Conservation (phyloP, 257 asterid species). For the Schizonepeta tenuifolia region DNA sequence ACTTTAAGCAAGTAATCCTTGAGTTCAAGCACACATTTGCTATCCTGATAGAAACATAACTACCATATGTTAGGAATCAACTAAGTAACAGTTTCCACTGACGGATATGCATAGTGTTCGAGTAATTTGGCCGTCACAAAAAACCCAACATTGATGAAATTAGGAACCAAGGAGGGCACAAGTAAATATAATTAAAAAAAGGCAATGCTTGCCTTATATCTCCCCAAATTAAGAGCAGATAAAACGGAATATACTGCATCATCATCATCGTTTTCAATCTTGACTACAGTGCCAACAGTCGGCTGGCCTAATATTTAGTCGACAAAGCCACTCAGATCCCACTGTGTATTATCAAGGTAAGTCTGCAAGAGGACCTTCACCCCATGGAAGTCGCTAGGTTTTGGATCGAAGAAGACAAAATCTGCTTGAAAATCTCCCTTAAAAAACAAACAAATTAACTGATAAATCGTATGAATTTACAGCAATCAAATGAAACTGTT, state of each 20-base stretch:
- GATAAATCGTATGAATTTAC: background rate
- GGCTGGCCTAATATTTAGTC: constrained; percentile 86
- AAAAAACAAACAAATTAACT: constrained; percentile 30
- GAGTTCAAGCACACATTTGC: constrained; percentile 55
- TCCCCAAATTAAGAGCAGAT: constrained; percentile 74
- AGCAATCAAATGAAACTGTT: constrained; percentile 4
- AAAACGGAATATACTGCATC: constrained; percentile 75
- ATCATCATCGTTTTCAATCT: constrained; percentile 82
- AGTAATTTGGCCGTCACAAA: constrained; percentile 12
- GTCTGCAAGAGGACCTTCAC: constrained; percentile 76
- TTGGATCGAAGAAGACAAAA: constrained; percentile 92
- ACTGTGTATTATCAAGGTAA: constrained; percentile 69
- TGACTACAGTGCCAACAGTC: constrained; percentile 85
- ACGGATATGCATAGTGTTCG: background rate
- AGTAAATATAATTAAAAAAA: constrained; percentile 6
- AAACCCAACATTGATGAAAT: constrained; percentile 14
- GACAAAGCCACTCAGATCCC: constrained; percentile 93
- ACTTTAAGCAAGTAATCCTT: constrained; percentile 64
- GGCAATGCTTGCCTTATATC: constrained; percentile 67
- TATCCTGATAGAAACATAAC: constrained; percentile 45
- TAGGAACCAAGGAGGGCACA: background rate
- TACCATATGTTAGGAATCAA: constrained; percentile 14
- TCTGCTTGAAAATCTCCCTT: constrained; percentile 91
- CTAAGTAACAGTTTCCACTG: background rate
- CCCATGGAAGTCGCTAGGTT: constrained; percentile 87